Percentiles rank a stretch among this genome's conserved stretches.
These are phyloP conservation scores for Penicillium turbatum DNA, from an alignment of 495 filamentous ascomycete species.

Conservation along the genomic window DNA sequence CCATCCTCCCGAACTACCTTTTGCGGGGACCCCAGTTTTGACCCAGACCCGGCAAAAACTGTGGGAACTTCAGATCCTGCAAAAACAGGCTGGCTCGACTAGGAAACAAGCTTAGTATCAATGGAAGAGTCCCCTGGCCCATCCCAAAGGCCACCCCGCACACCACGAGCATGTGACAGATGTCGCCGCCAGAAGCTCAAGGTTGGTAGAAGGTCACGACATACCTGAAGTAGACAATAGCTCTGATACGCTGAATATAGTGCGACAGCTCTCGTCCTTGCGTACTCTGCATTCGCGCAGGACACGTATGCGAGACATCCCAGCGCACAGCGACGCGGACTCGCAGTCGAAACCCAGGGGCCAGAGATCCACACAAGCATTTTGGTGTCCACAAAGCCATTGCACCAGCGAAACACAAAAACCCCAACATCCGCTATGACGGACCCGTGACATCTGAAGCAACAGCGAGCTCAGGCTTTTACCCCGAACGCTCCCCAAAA, in stretches of 20 bases:
- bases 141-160: neutral
- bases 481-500: neutral
- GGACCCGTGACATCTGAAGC: neutral
- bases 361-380: neutral
- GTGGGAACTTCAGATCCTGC: neutral
- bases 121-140: neutral
- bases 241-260: neutral
- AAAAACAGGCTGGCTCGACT: neutral
- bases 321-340: neutral
- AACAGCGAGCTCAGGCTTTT: neutral
- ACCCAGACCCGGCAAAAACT: neutral
- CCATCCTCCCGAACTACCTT: neutral
- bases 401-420: neutral
- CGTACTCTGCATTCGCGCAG: conserved; percentile 2
- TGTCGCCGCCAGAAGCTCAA: conserved; percentile 23
- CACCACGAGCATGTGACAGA: conserved; percentile 12
- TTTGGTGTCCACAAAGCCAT: neutral
- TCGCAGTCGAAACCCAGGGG: neutral
- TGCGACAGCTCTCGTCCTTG: conserved; percentile 4
- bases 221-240: neutral
- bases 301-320: conserved; percentile 4
- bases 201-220: neutral
- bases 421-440: too few species aligned
- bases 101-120: neutral
- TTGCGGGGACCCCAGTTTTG: conserved; percentile 3